These are phyloP conservation scores for Cyclostephanos tholiformis DNA, from an alignment of 108 stramenopile species.

Conservation along the genomic window DNA sequence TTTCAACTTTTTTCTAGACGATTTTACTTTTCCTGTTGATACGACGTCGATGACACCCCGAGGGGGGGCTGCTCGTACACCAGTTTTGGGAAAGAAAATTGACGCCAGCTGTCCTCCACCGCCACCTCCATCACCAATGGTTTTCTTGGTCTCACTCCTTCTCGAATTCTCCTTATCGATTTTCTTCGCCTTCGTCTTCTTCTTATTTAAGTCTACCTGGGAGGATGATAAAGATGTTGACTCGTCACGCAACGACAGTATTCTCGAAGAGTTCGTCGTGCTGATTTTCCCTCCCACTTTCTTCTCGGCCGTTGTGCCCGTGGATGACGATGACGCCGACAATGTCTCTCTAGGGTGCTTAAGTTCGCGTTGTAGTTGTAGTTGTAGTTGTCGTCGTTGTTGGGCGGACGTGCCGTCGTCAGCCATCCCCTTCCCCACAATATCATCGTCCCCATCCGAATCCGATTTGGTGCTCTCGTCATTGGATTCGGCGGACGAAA, in stretches of 20 bases:
- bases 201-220: background rate
- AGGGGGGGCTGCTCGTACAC: conserved; percentile 6
- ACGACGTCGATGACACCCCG: background rate
- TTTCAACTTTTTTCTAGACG: background rate
- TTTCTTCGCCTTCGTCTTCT: background rate
- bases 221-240: background rate
- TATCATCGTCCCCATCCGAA: background rate
- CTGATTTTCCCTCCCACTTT: background rate
- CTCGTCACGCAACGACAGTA: background rate
- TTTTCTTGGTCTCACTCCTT: conserved; percentile 5
- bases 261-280: background rate
- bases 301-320: background rate
- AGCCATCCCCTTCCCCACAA: background rate
- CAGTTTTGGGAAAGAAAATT: conserved; percentile 13
- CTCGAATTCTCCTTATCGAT: conserved; percentile 11
- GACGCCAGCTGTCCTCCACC: conserved; percentile 6
- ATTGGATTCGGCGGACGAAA: conserved; percentile 4
- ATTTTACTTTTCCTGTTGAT: background rate
- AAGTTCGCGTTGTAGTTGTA: background rate
- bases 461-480: conserved; percentile 4
- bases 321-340: background rate
- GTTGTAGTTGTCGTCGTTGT: background rate
- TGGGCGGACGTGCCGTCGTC: background rate
- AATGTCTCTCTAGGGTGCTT: background rate
- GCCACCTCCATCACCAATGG: background rate